These are phyloP conservation scores for Aplosporella prunicola DNA, from an alignment of 2,329 filamentous ascomycete species.

Conservation along the genomic window DNA sequence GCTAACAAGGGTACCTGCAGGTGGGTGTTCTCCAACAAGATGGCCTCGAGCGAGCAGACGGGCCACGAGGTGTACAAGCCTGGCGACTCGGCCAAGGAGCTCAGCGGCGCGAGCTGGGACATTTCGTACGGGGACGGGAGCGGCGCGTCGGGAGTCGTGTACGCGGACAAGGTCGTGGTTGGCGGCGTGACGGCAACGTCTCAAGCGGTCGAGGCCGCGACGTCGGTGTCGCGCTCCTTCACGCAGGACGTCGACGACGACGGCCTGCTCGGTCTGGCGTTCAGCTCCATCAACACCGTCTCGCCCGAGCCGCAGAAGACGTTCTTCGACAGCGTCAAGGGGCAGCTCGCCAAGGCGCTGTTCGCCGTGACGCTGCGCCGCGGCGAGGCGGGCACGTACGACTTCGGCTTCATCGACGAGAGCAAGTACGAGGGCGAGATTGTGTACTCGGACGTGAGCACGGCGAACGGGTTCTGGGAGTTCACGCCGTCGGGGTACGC, in stretches of 20 bases:
- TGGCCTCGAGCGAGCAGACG: conserved; percentile 38
- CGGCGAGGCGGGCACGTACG: conserved; percentile 39
- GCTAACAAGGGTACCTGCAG: no score
- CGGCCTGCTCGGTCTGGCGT: conserved; percentile 8
- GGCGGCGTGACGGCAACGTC: conserved; percentile 48
- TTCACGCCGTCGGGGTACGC: conserved; percentile 49
- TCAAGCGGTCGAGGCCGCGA: conserved; percentile 59
- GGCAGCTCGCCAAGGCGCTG: conserved; percentile 40
- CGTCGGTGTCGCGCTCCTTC: conserved; percentile 47
- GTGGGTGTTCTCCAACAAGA: conserved; percentile 58
- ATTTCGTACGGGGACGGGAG: conserved; percentile 59
- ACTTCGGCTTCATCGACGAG: conserved; percentile 51
- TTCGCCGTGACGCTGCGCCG: conserved; percentile 52
- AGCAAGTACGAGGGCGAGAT: conserved; percentile 50
- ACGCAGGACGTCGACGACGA: conserved; percentile 37
- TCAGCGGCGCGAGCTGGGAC: conserved; percentile 45
- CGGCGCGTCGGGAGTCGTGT: conserved; percentile 54
- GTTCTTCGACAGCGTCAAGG: conserved; percentile 52
- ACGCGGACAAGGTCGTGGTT: conserved; percentile 54
- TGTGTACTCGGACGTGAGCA: conserved; percentile 47
- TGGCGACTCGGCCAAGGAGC: conserved; percentile 35
- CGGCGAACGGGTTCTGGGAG: conserved; percentile 53
- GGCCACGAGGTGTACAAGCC: conserved; percentile 53
- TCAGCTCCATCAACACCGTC: conserved; percentile 32
- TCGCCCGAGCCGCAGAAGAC: conserved; percentile 42